Evolutionary conservation across 495 filamentous ascomycete genomes (phyloP), one percentile per base, ranked within the genome.

Genomic region (Astrothelium macrocarpum): DNA sequence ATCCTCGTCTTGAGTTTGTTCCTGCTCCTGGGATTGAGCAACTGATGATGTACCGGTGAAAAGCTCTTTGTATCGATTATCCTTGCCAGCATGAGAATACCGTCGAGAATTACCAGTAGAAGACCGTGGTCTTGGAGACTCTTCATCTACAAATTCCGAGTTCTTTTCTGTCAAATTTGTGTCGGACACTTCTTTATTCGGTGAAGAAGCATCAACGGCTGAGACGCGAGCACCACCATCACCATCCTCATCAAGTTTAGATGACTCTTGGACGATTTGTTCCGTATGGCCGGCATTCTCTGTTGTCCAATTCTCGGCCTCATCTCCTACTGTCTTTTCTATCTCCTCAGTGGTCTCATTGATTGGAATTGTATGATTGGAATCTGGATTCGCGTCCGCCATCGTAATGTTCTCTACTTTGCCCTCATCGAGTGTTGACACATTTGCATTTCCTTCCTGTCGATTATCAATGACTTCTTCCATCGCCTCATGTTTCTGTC

Each of bases 1-100:
- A 60, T 79, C 75, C 49, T 62, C 71, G 67, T 78, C 5, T 32
- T 9, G 32, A n/a, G 9, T 26, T 25, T 62, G 7, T 23, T 46
- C 4, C 29, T 56, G 23, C 5, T 56, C 49, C 16, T 56, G 23
- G 25, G 25, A 0, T 28, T 2, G 25, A 9, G 49, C 25, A n/a
- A 2, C 9, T 29, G 49, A 11, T 9, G 49, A n/a, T 26, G 26
- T n/a, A n/a, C 59, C 25, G 7, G 18, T 4, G 31, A 62, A 62
- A 14, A 62, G 39, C 36, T 62, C 60, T 53, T 62, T 62, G 31
- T 62, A 62, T 12, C 60, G n/a, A 31, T 62, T 43, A 12, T 62
- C 60, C 28, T 62, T 62, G 4, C 32, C 18, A 25, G n/a, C 4
- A 39, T 60, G 28, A 36, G 59, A 36, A n/a, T 3, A 16, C 9